These are phyloP conservation scores for Suhomyces guaymorum DNA, from an alignment of 1,139 yeast genomes.

Conservation along the genomic window DNA sequence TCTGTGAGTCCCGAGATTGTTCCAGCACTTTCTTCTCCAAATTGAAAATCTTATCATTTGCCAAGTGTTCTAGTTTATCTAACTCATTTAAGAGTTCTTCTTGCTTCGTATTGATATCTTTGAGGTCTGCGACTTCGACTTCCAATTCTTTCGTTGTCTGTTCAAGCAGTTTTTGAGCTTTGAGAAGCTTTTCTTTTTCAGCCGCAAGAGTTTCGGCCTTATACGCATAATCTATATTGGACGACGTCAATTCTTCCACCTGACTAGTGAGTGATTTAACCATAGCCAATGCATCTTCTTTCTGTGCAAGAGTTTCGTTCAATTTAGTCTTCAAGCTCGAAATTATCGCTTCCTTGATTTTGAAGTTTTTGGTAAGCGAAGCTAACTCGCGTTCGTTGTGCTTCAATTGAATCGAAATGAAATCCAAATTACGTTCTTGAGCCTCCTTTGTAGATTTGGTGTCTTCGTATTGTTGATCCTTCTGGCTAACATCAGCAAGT, in stretches of 20 bases:
- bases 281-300: slow-evolving; percentile 6
- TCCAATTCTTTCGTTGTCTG: slow-evolving; percentile 17
- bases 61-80: slow-evolving; percentile 25
- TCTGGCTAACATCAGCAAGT: slow-evolving; percentile 5
- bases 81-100: slow-evolving; percentile 25
- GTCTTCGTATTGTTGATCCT: slow-evolving; percentile 18
- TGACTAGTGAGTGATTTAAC: slow-evolving; percentile 6
- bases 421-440: slow-evolving; percentile 27
- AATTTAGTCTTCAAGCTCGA: slow-evolving; percentile 13
- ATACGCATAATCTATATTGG: slow-evolving; percentile 16
- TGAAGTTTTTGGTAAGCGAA: slow-evolving; percentile 29
- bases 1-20: slow-evolving; percentile 12
- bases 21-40: slow-evolving; percentile 20
- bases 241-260: slow-evolving; percentile 15
- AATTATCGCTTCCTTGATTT: slow-evolving; percentile 22
- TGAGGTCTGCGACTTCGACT: slow-evolving; percentile 16
- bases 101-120: slow-evolving; percentile 22
- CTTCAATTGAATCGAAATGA: slow-evolving; percentile 30
- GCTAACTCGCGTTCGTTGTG: slow-evolving; percentile 35
- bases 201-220: slow-evolving; percentile 18
- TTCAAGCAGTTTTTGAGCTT: slow-evolving; percentile 15
- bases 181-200: slow-evolving; percentile 20
- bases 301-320: slow-evolving; percentile 9
- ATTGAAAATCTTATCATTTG: slow-evolving; percentile 23
- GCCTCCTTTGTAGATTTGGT: slow-evolving; percentile 23